Evolutionary conservation across 208 protist genomes (phyloP).

Genomic region (Acanthamoeba culbertsoni): DNA sequence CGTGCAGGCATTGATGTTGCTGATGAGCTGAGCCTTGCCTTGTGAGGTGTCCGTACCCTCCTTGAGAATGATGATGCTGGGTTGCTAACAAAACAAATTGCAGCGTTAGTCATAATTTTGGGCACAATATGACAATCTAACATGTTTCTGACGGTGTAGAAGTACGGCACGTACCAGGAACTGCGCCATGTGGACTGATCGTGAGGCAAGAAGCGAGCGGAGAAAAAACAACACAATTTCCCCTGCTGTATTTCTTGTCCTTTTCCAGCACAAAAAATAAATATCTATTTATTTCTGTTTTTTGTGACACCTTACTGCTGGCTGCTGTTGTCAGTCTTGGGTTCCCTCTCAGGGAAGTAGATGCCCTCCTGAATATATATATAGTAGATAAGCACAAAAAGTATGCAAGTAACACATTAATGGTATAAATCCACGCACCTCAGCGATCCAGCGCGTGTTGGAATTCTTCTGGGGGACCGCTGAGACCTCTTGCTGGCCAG

Average conservation of each 20-base stretch:
- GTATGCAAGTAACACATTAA: background rate
- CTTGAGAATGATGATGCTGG: constrained; percentile 97
- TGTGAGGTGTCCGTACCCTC: constrained; percentile 99
- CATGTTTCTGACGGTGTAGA: background rate
- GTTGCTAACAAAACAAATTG: constrained; percentile 36
- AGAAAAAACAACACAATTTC: background rate
- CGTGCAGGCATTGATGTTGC: constrained; percentile 99
- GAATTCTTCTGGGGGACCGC: constrained; percentile 46
- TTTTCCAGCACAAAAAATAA: background rate
- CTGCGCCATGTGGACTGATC: background rate
- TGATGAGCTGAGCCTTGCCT: constrained; percentile 98
- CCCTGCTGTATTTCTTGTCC: background rate
- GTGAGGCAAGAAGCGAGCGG: background rate
- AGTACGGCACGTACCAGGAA: background rate
- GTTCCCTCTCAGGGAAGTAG: constrained; percentile 64
- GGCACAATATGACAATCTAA: background rate
- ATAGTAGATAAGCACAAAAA: background rate
- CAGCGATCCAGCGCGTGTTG: constrained; percentile 64
- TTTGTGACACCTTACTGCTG: background rate
- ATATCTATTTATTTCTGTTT: background rate
- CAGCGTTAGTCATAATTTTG: background rate
- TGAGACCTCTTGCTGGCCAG: constrained; percentile 76
- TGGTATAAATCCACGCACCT: background rate
- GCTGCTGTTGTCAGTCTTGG: background rate
- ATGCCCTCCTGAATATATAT: constrained; percentile 60